Percentiles rank a stretch among this genome's conserved stretches.
Conservation (phyloP, 176 grass and related monocot genomes). For the Rhipidocladum racemiflorum region DNA sequence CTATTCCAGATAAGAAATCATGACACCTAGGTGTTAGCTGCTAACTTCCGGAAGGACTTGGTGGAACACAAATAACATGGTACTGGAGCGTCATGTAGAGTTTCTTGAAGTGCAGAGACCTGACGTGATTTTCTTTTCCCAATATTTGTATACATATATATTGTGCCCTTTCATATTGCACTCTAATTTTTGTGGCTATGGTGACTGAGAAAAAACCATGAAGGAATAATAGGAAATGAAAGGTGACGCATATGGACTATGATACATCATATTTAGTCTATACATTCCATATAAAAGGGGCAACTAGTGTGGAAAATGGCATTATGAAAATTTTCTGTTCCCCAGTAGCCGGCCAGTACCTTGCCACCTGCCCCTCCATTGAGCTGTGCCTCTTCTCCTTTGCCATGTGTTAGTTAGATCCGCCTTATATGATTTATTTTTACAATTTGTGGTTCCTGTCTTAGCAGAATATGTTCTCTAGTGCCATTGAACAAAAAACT, state of each 20-base stretch:
- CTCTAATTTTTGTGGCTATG: neutral
- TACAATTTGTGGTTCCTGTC: neutral
- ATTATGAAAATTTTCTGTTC: neutral
- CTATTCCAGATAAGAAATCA: neutral
- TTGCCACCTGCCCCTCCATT: neutral
- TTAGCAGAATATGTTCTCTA: neutral
- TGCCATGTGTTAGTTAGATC: neutral
- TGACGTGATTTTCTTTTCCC: neutral
- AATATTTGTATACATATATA: neutral
- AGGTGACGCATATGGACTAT: neutral
- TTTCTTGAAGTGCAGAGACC: neutral
- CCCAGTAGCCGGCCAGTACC: neutral
- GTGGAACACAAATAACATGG: neutral
- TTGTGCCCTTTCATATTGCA: neutral
- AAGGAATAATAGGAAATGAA: neutral
- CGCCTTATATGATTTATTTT: neutral
- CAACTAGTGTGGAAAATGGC: neutral
- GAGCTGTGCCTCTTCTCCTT: neutral
- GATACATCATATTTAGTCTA: neutral
- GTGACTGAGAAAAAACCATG: neutral
- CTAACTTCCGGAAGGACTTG: slow-evolving; percentile 10
- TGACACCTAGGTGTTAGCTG: neutral
- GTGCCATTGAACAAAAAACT: neutral
- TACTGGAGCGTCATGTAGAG: neutral
- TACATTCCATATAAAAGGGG: neutral